Evolutionary conservation across 2,329 filamentous ascomycete species (phyloP), one percentile per base, ranked within the genome.

Genomic region (Fusarium gaditjirri): DNA sequence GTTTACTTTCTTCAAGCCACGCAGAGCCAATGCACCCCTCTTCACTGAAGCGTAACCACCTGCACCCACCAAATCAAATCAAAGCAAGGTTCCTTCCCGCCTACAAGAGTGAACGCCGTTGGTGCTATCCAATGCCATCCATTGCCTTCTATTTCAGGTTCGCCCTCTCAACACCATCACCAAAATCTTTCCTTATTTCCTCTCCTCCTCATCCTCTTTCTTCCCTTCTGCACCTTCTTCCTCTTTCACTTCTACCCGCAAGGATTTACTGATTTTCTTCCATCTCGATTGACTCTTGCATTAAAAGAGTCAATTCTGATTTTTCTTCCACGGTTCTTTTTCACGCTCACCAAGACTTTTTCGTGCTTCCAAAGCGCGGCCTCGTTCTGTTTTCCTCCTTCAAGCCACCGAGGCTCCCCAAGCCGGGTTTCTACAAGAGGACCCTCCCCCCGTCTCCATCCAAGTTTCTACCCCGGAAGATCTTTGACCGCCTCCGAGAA

Each of bases 401-500:
- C 35, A 36, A 17, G 35, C 54, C 54, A 68, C 42, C 49, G 29
- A 58, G 29, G n/a, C 43, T 35, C 9, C 29, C 57, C 39, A 60
- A 54, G 29, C 49, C 8, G n/a, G 49, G 70, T 46, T 58, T 58
- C 49, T 41, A 65, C 27, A 57, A 50, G 54, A 71, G 47, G n/a
- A 53, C 50, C 70, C 72, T 72, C 72, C 70, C 74, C 70, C 71
- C 69, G 57, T 73, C 65, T 59, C 55, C 55, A 61, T 73, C 49
- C 70, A 71, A 75, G 62, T 64, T 52, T 56, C 55, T 65, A 70
- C 72, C 73, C 68, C 73, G 74, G 72, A 66, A 75, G 71, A 75
- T 75, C 74, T 74, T 75, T 75, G 72, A 76, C 75, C 61, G 66
- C 73, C 74, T 73, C 59, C 63, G 69, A 64, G 66, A 64, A 65